These are phyloP conservation scores for Candida sakaeoensis DNA, from an alignment of 805 yeast genomes.

Conservation along the genomic window DNA sequence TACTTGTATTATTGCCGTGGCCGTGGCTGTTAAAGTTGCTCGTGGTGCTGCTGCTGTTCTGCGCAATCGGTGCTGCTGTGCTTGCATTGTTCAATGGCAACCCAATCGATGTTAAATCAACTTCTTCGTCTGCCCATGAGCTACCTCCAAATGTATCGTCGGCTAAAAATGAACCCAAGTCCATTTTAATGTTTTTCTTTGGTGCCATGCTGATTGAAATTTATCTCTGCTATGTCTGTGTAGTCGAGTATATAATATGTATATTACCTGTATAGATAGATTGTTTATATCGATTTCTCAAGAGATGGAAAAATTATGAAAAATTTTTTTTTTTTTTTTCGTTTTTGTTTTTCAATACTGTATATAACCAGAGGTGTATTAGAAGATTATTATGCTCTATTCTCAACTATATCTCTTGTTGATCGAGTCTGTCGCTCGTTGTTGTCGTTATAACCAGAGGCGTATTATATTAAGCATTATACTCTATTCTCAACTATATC, in stretches of 20 bases:
- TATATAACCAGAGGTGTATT: not conserved
- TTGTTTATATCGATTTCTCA: no score
- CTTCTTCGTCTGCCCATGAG: conserved; percentile 84
- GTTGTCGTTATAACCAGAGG: no score
- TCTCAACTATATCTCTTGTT: no score
- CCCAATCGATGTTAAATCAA: conserved; percentile 64
- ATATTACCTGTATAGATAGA: no score
- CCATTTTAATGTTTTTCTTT: conserved; percentile 72
- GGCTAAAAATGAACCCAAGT: conserved; percentile 77
- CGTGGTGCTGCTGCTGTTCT: conserved; percentile 8
- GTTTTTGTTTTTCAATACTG: conserved; percentile 8
- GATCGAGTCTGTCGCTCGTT: no score
- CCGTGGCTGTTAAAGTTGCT: no score
- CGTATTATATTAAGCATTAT: not conserved
- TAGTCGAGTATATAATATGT: not conserved
- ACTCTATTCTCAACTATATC: conserved; percentile 11
- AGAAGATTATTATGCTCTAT: conserved; percentile 7
- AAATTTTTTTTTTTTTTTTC: conserved; percentile 2
- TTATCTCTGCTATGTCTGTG: not conserved
- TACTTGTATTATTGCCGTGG: conserved; percentile 29
- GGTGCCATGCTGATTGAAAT: conserved; percentile 24
- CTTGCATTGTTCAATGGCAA: conserved; percentile 24
- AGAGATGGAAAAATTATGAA: conserved; percentile 3
- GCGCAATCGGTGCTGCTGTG: conserved; percentile 16
- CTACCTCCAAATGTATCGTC: conserved; percentile 71